Conservation (phyloP, 352 stramenopile species). For the Elongisporangium undulatum region DNA sequence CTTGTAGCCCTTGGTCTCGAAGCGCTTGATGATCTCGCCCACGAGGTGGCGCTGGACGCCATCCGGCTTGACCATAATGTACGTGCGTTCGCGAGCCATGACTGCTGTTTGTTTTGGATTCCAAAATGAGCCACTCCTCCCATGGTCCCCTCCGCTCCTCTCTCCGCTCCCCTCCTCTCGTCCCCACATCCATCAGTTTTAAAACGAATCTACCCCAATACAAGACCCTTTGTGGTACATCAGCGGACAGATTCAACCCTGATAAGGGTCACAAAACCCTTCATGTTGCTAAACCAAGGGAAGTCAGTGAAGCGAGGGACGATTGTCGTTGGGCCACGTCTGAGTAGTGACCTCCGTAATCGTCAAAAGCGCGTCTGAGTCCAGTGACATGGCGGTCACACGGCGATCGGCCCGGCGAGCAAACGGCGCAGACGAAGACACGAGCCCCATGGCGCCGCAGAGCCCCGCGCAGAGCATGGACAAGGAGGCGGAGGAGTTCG, state of each 20-base stretch:
- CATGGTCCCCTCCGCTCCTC: neutral
- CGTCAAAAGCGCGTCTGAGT: neutral
- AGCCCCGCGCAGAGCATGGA: neutral
- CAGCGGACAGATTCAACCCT: neutral
- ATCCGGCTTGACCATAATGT: constrained; percentile 98
- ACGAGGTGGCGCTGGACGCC: constrained; percentile 95
- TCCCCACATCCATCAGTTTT: neutral
- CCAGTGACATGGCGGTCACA: neutral
- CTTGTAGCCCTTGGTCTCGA: constrained; percentile 98
- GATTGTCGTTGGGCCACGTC: neutral
- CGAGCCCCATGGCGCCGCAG: neutral
- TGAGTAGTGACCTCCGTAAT: neutral
- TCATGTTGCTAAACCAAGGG: neutral
- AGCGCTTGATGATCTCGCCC: constrained; percentile 97
- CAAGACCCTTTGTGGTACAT: neutral
- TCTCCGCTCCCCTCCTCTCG: neutral
- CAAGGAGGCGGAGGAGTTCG: constrained; percentile 40
- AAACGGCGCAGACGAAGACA: neutral
- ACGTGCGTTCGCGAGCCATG: constrained; percentile 65
- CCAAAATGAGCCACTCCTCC: constrained; percentile 4
- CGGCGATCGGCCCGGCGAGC: neutral
- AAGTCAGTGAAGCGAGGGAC: neutral
- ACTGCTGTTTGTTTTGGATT: constrained; percentile 5
- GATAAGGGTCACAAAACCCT: neutral
- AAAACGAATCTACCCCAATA: neutral